These are phyloP conservation scores for Talaromyces atroroseus DNA, from an alignment of 2,329 filamentous ascomycete species.

Conservation along the genomic window DNA sequence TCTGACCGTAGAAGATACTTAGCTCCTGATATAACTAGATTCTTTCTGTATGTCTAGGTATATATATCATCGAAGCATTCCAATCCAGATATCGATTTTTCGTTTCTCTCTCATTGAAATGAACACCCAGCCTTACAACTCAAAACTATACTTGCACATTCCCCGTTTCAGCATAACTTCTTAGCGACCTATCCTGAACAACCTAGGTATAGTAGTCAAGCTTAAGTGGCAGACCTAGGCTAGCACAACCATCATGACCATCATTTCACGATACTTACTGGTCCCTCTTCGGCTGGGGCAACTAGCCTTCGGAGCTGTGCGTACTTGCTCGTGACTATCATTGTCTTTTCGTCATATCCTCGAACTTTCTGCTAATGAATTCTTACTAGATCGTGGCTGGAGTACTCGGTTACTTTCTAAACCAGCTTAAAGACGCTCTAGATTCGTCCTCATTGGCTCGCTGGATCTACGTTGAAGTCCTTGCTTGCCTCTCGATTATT, in stretches of 20 bases:
- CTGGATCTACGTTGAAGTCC: slow-evolving; percentile 71
- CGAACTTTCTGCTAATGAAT: slow-evolving; percentile 17
- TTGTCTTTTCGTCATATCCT: slow-evolving; percentile 19
- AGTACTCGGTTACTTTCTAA: slow-evolving; percentile 62
- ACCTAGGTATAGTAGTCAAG: too few relatives aligned
- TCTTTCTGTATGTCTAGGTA: neutral
- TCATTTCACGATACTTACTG: slow-evolving; percentile 50
- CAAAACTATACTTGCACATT: neutral
- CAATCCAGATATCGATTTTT: neutral
- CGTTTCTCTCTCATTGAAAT: neutral
- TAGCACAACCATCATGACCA: slow-evolving; percentile 35
- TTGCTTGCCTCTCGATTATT: slow-evolving; percentile 64
- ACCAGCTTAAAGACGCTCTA: slow-evolving; percentile 37
- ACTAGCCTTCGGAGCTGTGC: slow-evolving; percentile 63
- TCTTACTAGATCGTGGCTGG: slow-evolving; percentile 53
- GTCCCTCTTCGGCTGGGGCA: slow-evolving; percentile 56
- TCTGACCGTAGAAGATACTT: neutral
- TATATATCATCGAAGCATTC: neutral
- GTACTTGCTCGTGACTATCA: slow-evolving; percentile 19
- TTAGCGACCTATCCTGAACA: too few relatives aligned
- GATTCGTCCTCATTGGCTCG: slow-evolving; percentile 55
- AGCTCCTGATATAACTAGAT: neutral
- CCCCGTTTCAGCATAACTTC: too few relatives aligned
- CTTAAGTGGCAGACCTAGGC: neutral
- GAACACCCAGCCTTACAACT: neutral